phyloP scores from a whole-genome alignment of 352 stramenopile species.

The Phytopythium delawarense region DNA sequence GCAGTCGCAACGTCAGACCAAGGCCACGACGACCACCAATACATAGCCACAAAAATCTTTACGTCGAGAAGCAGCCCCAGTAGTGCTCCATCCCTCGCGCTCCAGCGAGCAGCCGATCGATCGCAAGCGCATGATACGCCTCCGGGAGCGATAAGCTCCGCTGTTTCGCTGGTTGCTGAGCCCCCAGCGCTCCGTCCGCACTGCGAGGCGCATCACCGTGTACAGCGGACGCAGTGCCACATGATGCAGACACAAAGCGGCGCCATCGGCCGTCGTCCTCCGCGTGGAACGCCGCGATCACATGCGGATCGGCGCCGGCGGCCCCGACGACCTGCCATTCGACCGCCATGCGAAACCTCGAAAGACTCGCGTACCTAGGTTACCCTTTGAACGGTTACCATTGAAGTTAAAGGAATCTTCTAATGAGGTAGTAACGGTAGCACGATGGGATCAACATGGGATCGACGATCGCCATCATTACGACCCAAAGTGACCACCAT shows the following conservation, averaged over 20 bases:
- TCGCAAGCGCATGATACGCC: conserved; percentile 38
- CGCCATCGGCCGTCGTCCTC: conserved; percentile 13
- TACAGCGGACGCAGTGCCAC: conserved; percentile 13
- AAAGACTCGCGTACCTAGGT: neutral
- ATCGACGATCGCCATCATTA: neutral
- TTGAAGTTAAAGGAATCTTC: neutral
- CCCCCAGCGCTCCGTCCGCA: neutral
- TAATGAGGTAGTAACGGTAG: neutral
- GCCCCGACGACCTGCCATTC: conserved; percentile 15
- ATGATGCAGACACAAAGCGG: conserved; percentile 13
- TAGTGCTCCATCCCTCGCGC: conserved; percentile 13
- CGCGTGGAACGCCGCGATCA: conserved; percentile 18
- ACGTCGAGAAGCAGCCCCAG: conserved; percentile 38
- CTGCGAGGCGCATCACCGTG: neutral
- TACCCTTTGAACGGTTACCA: neutral
- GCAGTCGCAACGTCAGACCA: neutral
- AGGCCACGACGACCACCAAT: neutral
- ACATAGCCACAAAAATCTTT: neutral
- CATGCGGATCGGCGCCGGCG: conserved; percentile 3
- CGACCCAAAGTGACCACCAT: neutral
- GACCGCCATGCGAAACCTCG: conserved; percentile 13
- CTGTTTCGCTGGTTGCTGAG: conserved; percentile 7
- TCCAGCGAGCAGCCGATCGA: conserved; percentile 22
- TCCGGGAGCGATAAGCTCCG: conserved; percentile 38
- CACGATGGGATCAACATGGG: neutral